These are phyloP conservation scores for Kuraishia hungarica DNA, from an alignment of 805 yeast genomes.

Conservation along the genomic window DNA sequence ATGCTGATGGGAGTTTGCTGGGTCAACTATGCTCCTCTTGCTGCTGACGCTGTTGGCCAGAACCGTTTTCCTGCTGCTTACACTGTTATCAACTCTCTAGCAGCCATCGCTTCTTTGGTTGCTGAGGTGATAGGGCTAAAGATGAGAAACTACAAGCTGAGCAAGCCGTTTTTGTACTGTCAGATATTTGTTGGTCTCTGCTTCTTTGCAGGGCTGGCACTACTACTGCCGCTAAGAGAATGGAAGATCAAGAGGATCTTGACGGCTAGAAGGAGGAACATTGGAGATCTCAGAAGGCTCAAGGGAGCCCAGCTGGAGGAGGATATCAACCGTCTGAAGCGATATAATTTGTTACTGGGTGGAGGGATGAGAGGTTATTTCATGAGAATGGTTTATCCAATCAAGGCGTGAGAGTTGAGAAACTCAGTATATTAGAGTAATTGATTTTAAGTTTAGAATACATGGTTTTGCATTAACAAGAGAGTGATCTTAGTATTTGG, in stretches of 20 bases:
- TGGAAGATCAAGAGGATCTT: constrained; percentile 35
- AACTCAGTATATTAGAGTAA: no score
- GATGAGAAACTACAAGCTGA: constrained; percentile 10
- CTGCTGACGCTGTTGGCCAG: constrained; percentile 19
- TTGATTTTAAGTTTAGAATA: not conserved
- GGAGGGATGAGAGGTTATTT: constrained; percentile 10
- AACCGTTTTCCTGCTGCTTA: constrained; percentile 20
- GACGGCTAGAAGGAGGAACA: constrained; percentile 7
- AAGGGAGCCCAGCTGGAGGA: not conserved
- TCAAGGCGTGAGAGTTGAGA: no score
- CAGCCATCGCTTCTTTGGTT: constrained; percentile 18
- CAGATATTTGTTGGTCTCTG: constrained; percentile 52
- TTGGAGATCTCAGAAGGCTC: constrained; percentile 3
- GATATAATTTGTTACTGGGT: constrained; percentile 11
- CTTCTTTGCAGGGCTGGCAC: constrained; percentile 31
- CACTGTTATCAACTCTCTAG: constrained; percentile 16
- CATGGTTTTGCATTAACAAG: not conserved
- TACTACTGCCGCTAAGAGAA: constrained; percentile 42
- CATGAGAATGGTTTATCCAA: constrained; percentile 13
- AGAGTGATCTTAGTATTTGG: not conserved
- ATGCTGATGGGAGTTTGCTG: constrained; percentile 34
- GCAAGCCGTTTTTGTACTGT: constrained; percentile 44
- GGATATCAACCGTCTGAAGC: constrained; percentile 5
- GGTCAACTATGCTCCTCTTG: constrained; percentile 17
- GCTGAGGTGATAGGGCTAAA: constrained; percentile 22